Percentiles rank a stretch among this genome's conserved stretches.
phyloP scores from a whole-genome alignment of 2,329 filamentous ascomycete genomes.

The Alternaria brassicicola region DNA sequence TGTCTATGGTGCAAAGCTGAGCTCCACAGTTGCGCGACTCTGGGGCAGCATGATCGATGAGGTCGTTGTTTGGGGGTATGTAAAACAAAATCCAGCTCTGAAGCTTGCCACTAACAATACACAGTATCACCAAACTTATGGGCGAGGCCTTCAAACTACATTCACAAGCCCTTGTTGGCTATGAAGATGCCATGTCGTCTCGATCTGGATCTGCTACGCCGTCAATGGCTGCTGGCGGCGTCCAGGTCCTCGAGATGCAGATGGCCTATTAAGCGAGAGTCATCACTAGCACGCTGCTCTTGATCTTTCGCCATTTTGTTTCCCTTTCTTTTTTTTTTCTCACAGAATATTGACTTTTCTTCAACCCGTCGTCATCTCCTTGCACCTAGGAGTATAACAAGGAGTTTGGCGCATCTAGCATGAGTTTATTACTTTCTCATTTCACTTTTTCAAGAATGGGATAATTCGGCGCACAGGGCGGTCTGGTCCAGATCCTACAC shows the following conservation, averaged over 20 bases:
- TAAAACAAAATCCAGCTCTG: slow-evolving; percentile 37
- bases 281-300: background rate
- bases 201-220: slow-evolving; percentile 52
- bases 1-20: slow-evolving; percentile 79
- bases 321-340: slow-evolving; percentile 28
- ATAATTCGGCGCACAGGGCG: slow-evolving; percentile 45
- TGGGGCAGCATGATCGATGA: slow-evolving; percentile 99
- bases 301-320: slow-evolving; percentile 29
- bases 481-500: slow-evolving; percentile 43
- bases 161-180: slow-evolving; percentile 90
- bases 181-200: slow-evolving; percentile 76
- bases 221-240: slow-evolving; percentile 49
- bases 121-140: slow-evolving; percentile 90
- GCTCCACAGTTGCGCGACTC: slow-evolving; percentile 90
- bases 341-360: slow-evolving; percentile 38
- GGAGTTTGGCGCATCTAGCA: slow-evolving; percentile 36
- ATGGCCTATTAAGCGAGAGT: slow-evolving; percentile 47
- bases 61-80: slow-evolving; percentile 99
- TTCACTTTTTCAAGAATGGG: slow-evolving; percentile 31
- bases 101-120: slow-evolving; percentile 52
- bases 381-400: slow-evolving; percentile 45
- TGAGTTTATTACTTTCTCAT: slow-evolving; percentile 21
- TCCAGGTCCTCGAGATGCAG: slow-evolving; percentile 52
- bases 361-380: slow-evolving; percentile 32
- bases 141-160: slow-evolving; percentile 98